Evolutionary conservation across 106 monocot genomes (phyloP).

Genomic region (Allium fistulosum): DNA sequence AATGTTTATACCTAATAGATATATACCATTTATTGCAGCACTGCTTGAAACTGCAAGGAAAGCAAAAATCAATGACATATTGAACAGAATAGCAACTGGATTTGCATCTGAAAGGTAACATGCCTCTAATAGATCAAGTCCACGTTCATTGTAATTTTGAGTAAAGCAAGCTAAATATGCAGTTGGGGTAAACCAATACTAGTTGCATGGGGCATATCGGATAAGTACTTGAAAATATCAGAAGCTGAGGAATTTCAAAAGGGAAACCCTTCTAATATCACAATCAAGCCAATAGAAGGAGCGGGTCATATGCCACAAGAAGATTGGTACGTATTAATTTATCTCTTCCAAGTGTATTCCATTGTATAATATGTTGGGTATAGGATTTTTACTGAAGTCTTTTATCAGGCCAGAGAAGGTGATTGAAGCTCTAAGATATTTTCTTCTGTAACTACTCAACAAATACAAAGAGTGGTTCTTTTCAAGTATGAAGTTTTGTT

Average conservation of each 20-base stretch:
- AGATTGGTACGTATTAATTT: slow-evolving; percentile 52
- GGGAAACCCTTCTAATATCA: slow-evolving; percentile 43
- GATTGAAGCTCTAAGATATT: slow-evolving; percentile 57
- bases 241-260: slow-evolving; percentile 64
- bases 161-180: slow-evolving; percentile 1
- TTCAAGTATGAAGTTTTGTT: not conserved
- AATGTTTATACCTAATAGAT: too few relatives aligned
- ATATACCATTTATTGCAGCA: slow-evolving; percentile 23
- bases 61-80: slow-evolving; percentile 67
- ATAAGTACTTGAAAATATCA: slow-evolving; percentile 43
- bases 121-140: too few relatives aligned
- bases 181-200: slow-evolving; percentile 62
- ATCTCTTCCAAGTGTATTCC: not conserved
- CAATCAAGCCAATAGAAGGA: slow-evolving; percentile 72
- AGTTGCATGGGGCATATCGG: slow-evolving; percentile 57
- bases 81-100: slow-evolving; percentile 61
- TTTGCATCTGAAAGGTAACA: slow-evolving; percentile 61
- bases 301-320: slow-evolving; percentile 99
- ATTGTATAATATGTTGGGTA: not conserved
- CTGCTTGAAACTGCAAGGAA: slow-evolving; percentile 94
- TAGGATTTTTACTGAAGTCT: slow-evolving; percentile 1
- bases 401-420: slow-evolving; percentile 89
- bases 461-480: not conserved
- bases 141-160: not conserved
- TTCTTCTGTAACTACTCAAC: slow-evolving; percentile 2